Percentiles rank a stretch among this genome's conserved stretches.
phyloP scores from a whole-genome alignment of 2,329 filamentous ascomycete species.

The Diaporthe sp. region DNA sequence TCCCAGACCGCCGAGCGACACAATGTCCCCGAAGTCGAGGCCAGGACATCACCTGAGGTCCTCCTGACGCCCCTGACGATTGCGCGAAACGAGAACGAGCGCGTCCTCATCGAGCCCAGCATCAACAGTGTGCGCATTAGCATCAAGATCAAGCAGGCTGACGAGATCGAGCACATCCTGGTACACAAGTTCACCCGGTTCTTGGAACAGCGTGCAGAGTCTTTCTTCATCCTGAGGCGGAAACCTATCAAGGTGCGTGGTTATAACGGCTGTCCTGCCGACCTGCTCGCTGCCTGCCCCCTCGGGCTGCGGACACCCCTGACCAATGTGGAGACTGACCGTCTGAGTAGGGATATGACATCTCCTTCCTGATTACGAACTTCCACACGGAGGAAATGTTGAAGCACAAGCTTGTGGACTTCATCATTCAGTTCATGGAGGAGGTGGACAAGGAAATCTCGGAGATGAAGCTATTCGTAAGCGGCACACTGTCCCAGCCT shows the following conservation, averaged over 20 bases:
- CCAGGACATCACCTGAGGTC: slow-evolving; percentile 90
- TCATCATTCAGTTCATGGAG: slow-evolving; percentile 99
- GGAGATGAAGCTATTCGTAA: slow-evolving; percentile 97
- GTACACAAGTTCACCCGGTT: slow-evolving; percentile 99
- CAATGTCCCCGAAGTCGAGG: slow-evolving; percentile 98
- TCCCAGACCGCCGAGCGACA: slow-evolving; percentile 96
- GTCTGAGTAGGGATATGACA: slow-evolving; percentile 84
- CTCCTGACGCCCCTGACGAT: slow-evolving; percentile 91
- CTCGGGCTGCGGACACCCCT: neutral
- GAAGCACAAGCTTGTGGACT: slow-evolving; percentile 99
- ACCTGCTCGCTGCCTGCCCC: neutral
- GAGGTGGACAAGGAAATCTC: slow-evolving; percentile 99
- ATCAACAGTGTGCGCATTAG: slow-evolving; percentile 97
- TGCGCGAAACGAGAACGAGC: slow-evolving; percentile 96
- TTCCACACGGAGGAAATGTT: slow-evolving; percentile 99
- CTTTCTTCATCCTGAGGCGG: slow-evolving; percentile 94
- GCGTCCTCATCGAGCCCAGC: slow-evolving; percentile 93
- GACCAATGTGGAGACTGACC: slow-evolving; percentile 29
- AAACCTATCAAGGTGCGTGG: slow-evolving; percentile 88
- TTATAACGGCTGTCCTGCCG: neutral
- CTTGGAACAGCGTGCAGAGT: slow-evolving; percentile 94
- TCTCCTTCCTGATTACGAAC: slow-evolving; percentile 98
- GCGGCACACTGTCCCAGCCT: neutral
- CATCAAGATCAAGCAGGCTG: slow-evolving; percentile 99
- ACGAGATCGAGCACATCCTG: slow-evolving; percentile 97